phyloP scores from a whole-genome alignment of 2,329 filamentous ascomycete species.

The Sporothrix sp. region DNA sequence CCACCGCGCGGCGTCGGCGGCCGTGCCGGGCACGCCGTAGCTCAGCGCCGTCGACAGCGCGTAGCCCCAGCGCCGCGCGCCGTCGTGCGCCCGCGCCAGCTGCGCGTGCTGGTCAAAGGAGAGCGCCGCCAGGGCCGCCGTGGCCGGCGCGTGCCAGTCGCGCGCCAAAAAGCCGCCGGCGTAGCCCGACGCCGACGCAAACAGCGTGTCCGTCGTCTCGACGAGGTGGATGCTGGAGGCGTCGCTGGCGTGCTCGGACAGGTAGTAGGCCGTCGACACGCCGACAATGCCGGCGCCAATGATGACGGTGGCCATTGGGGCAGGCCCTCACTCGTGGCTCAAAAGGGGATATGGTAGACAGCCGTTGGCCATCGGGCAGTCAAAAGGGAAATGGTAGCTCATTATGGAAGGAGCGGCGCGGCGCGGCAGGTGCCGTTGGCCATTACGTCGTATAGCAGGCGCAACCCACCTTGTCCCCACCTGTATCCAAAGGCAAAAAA shows the following conservation, averaged over 20 bases:
- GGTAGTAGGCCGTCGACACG: slow-evolving; percentile 61
- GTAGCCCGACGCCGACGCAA: slow-evolving; percentile 63
- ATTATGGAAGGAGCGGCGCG: too few species aligned
- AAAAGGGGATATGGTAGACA: too few species aligned
- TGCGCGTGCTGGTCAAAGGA: slow-evolving; percentile 60
- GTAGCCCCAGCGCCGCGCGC: slow-evolving; percentile 43
- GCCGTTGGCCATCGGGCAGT: too few species aligned
- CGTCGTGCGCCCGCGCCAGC: slow-evolving; percentile 51
- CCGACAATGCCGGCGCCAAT: slow-evolving; percentile 63
- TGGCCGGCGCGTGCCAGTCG: slow-evolving; percentile 58
- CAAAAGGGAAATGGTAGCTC: too few species aligned
- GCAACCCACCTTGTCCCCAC: too few species aligned
- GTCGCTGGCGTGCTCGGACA: slow-evolving; percentile 40
- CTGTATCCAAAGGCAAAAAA: too few species aligned
- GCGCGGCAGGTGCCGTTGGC: too few species aligned
- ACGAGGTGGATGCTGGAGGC: slow-evolving; percentile 37
- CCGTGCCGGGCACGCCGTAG: slow-evolving; percentile 24
- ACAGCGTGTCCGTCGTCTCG: slow-evolving; percentile 44
- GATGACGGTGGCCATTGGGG: slow-evolving; percentile 47
- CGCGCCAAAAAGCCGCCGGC: slow-evolving; percentile 64
- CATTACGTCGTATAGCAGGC: too few species aligned
- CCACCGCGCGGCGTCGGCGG: slow-evolving; percentile 18
- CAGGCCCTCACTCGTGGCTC: too few species aligned
- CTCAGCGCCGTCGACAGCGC: slow-evolving; percentile 48
- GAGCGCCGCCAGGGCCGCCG: slow-evolving; percentile 48